Evolutionary conservation across 176 grass and related monocot species (phyloP).

Genomic region (Alopecurus myosuroides): DNA sequence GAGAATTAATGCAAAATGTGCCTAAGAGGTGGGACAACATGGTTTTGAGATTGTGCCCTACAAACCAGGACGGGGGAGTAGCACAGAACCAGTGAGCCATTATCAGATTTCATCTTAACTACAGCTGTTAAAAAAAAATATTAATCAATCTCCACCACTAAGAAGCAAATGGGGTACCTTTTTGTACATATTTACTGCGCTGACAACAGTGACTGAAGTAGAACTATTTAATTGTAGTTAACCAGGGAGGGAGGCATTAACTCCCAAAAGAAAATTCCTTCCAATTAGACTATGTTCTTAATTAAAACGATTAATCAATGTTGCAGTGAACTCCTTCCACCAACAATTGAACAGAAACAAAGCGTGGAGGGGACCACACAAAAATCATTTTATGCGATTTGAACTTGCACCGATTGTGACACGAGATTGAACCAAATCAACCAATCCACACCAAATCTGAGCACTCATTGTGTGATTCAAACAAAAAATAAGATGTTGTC

Average conservation of each 20-base stretch:
- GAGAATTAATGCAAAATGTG: no score
- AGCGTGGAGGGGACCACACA: not conserved
- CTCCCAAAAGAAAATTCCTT: not conserved
- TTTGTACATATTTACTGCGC: not conserved
- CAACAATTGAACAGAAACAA: not conserved
- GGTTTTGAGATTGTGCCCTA: no score
- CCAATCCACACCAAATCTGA: not conserved
- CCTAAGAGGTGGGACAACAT: no score
- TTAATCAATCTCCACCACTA: not conserved
- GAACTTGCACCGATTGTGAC: not conserved
- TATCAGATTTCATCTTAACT: not conserved
- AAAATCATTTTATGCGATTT: not conserved
- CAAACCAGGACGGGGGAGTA: no score
- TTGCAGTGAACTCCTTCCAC: not conserved
- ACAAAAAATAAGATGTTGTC: not conserved
- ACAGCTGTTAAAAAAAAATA: constrained; percentile 8
- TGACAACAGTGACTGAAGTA: not conserved
- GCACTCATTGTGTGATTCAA: not conserved
- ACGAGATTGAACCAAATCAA: not conserved
- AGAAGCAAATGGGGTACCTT: not conserved
- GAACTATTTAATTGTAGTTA: not conserved
- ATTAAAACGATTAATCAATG: not conserved
- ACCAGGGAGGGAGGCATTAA: not conserved
- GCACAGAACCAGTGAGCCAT: not conserved
- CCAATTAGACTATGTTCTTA: not conserved